Evolutionary conservation across 2,329 filamentous ascomycete genomes (phyloP).

Genomic region (Aureobasidium vineae): DNA sequence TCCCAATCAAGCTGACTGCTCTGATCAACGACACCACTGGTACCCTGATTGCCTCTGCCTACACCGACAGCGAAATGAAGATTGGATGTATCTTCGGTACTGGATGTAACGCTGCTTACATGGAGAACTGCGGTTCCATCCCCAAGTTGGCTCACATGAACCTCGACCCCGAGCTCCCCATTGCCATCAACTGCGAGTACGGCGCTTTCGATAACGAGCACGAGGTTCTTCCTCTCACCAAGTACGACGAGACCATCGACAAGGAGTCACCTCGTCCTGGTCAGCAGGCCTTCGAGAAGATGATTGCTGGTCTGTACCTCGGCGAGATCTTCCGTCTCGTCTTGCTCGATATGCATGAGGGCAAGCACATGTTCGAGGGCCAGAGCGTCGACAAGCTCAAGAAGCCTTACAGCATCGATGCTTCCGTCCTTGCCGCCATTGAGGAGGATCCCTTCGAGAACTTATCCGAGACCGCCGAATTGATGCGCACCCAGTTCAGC

Average conservation of each 20-base stretch:
- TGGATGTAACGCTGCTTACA: conserved; percentile 97
- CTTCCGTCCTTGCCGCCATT: conserved; percentile 88
- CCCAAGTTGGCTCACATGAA: conserved; percentile 93
- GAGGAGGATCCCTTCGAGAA: conserved; percentile 98
- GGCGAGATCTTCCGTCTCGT: conserved; percentile 49
- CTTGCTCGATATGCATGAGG: conserved; percentile 60
- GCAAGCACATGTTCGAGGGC: conserved; percentile 66
- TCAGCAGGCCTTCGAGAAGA: conserved; percentile 49
- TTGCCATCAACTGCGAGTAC: conserved; percentile 98
- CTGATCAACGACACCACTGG: conserved; percentile 98
- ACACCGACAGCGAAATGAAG: conserved; percentile 90
- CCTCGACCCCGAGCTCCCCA: conserved; percentile 74
- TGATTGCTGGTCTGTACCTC: conserved; percentile 48
- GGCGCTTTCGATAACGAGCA: conserved; percentile 96
- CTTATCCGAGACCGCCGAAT: conserved; percentile 79
- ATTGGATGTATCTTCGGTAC: conserved; percentile 99
- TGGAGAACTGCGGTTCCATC: conserved; percentile 87
- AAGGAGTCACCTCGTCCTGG: conserved; percentile 47
- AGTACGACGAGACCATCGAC: conserved; percentile 54
- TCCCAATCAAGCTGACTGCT: conserved; percentile 89
- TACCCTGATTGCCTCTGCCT: conserved; percentile 92
- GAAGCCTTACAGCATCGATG: conserved; percentile 85
- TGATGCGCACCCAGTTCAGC: conserved; percentile 73
- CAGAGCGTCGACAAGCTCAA: conserved; percentile 79
- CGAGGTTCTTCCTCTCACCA: conserved; percentile 78